These are phyloP conservation scores for Rhodotorula paludigena DNA, from an alignment of 768 basidiomycete species.

Conservation along the genomic window DNA sequence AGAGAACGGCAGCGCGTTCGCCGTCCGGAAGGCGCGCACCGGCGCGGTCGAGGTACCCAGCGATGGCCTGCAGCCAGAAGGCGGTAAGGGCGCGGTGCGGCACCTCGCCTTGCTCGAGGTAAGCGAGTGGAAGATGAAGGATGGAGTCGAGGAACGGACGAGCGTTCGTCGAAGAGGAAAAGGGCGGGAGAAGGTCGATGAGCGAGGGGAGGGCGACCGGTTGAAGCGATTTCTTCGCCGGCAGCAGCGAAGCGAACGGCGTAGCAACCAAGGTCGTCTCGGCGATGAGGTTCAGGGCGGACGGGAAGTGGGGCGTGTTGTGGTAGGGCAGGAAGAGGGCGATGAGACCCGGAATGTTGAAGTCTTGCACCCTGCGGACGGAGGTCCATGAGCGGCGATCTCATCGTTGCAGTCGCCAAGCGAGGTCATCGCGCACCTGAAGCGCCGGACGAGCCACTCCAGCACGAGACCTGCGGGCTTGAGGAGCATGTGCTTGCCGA, in stretches of 20 bases:
- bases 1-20: conserved; percentile 40
- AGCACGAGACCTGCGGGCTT: conserved; percentile 73
- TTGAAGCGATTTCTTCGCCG: conserved; percentile 72
- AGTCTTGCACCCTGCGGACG: conserved; percentile 72
- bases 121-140: conserved; percentile 58
- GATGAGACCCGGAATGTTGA: conserved; percentile 75
- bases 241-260: conserved; percentile 57
- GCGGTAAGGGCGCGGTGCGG: conserved; percentile 67
- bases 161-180: conserved; percentile 63
- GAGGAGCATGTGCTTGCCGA: conserved; percentile 78
- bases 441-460: conserved; percentile 91
- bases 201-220: conserved; percentile 67
- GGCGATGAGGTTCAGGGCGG: conserved; percentile 81
- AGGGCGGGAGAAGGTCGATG: conserved; percentile 48
- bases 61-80: conserved; percentile 72
- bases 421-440: conserved; percentile 59
- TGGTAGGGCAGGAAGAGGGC: conserved; percentile 88
- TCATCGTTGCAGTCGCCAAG: neutral
- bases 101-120: conserved; percentile 50
- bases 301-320: conserved; percentile 86
- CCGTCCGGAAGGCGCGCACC: conserved; percentile 47
- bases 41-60: conserved; percentile 67
- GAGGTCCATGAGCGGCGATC: too few species aligned
- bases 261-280: conserved; percentile 5
- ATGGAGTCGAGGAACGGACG: conserved; percentile 69